These are phyloP conservation scores for Halenospora varia DNA, from an alignment of 495 filamentous ascomycete species.

Conservation along the genomic window DNA sequence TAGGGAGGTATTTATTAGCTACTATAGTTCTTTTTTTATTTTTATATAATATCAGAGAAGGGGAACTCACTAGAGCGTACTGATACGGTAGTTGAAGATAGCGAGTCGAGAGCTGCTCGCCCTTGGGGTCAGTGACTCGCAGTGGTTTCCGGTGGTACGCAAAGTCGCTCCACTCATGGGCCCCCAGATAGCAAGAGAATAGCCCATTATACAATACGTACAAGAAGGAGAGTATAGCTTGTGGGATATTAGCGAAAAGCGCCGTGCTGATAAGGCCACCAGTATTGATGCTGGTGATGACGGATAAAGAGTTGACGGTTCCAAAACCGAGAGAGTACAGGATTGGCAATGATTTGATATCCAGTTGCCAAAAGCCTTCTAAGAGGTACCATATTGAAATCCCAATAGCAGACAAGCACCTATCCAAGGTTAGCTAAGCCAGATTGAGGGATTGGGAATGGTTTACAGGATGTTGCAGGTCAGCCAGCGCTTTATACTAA, in stretches of 20 bases:
- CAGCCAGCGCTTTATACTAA: constrained; percentile 12
- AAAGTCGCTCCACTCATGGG: constrained; percentile 29
- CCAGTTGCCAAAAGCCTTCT: too few species aligned
- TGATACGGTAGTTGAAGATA: constrained; percentile 43
- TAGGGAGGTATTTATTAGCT: too few species aligned
- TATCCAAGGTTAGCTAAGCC: too few species aligned
- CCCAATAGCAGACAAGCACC: too few species aligned
- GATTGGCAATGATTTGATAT: neutral
- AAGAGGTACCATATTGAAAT: too few species aligned
- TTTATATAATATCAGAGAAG: too few species aligned
- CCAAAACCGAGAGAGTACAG: constrained; percentile 12
- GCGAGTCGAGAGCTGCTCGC: constrained; percentile 37
- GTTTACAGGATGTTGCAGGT: constrained; percentile 14
- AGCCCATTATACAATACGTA: constrained; percentile 37
- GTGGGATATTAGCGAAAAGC: constrained; percentile 38
- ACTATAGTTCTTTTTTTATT: too few species aligned
- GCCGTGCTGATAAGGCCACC: too few species aligned
- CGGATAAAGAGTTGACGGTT: constrained; percentile 3
- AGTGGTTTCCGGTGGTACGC: constrained; percentile 29
- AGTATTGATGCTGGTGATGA: neutral
- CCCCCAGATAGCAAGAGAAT: constrained; percentile 31
- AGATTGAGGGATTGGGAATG: too few species aligned
- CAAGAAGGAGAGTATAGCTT: constrained; percentile 34
- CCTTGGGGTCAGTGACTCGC: constrained; percentile 41
- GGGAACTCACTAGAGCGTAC: constrained; percentile 26